Evolutionary conservation across 345 rosid genomes (phyloP).

Genomic region (Syzygium oleosum): DNA sequence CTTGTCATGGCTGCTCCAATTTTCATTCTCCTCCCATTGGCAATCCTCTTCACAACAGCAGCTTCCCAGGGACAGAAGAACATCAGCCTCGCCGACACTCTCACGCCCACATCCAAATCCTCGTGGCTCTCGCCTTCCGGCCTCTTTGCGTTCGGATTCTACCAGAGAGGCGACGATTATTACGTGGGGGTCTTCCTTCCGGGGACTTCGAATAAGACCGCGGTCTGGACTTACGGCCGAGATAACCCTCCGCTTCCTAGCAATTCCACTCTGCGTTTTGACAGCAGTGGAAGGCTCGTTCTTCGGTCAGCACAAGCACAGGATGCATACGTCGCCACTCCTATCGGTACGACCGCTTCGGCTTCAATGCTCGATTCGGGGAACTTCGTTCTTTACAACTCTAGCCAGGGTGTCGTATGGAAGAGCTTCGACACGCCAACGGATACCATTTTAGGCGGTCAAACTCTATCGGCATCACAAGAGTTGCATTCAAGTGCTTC

Average conservation of each 20-base stretch:
- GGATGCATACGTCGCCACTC: background rate
- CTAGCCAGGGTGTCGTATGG: slow-evolving; percentile 1
- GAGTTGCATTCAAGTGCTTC: slow-evolving; percentile 10
- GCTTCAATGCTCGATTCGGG: slow-evolving; percentile 21
- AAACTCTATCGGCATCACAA: background rate
- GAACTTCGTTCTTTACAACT: slow-evolving; percentile 9
- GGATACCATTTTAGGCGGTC: slow-evolving; percentile 20
- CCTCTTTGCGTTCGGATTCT: slow-evolving; percentile 18
- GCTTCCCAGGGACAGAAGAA: background rate
- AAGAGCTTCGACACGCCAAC: slow-evolving; percentile 19
- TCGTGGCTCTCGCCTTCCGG: slow-evolving; percentile 16
- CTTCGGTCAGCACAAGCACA: background rate
- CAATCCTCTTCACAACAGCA: background rate
- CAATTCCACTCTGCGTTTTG: slow-evolving; percentile 1
- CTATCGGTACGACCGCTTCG: background rate
- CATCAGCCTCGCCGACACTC: background rate
- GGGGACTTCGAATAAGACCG: background rate
- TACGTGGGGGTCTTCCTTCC: slow-evolving; percentile 6
- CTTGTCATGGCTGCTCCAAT: background rate
- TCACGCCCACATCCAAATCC: background rate
- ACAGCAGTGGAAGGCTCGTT: background rate
- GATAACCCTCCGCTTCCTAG: slow-evolving; percentile 4
- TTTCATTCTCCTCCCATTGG: background rate
- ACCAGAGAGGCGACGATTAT: slow-evolving; percentile 3
- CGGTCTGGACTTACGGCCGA: slow-evolving; percentile 12